Evolutionary conservation across 1,284 basidiomycete species (phyloP).

Genomic region (Apiotrichum laibachii): DNA sequence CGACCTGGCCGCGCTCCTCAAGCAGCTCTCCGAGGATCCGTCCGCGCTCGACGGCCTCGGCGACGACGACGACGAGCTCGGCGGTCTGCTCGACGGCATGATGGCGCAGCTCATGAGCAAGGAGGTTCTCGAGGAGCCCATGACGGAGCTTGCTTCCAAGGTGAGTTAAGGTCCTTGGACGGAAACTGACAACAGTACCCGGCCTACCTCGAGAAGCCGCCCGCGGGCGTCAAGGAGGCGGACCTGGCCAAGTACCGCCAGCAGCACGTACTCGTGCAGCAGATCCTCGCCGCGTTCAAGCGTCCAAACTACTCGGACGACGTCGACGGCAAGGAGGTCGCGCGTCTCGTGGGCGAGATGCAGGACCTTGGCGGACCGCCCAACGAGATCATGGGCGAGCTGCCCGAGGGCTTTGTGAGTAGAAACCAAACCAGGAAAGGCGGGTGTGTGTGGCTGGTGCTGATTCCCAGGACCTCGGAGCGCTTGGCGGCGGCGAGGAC

Average conservation of each 20-base stretch:
- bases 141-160: slow-evolving; percentile 82
- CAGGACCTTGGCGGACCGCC: slow-evolving; percentile 75
- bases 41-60: slow-evolving; percentile 52
- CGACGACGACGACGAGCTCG: slow-evolving; percentile 63
- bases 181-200: slow-evolving; percentile 64
- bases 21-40: slow-evolving; percentile 54
- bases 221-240: slow-evolving; percentile 58
- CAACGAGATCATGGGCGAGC: slow-evolving; percentile 82
- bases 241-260: slow-evolving; percentile 68
- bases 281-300: slow-evolving; percentile 74
- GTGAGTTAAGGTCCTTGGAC: slow-evolving; percentile 54
- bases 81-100: slow-evolving; percentile 80
- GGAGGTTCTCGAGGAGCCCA: slow-evolving; percentile 86
- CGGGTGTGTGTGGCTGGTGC: background rate
- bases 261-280: slow-evolving; percentile 64
- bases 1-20: slow-evolving; percentile 37
- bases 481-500: slow-evolving; percentile 39
- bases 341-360: slow-evolving; percentile 41
- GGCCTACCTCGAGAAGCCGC: slow-evolving; percentile 62
- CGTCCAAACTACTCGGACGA: slow-evolving; percentile 64
- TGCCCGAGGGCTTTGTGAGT: slow-evolving; percentile 71
- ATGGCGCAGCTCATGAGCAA: slow-evolving; percentile 93
- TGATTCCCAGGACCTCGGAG: slow-evolving; percentile 40
- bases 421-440: background rate
- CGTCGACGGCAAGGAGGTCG: slow-evolving; percentile 53